A percentile compares a stretch with the other conserved stretches of the same genome.
Evolutionary conservation across 495 filamentous ascomycete genomes (phyloP).

Genomic region (Neurospora sp.): DNA sequence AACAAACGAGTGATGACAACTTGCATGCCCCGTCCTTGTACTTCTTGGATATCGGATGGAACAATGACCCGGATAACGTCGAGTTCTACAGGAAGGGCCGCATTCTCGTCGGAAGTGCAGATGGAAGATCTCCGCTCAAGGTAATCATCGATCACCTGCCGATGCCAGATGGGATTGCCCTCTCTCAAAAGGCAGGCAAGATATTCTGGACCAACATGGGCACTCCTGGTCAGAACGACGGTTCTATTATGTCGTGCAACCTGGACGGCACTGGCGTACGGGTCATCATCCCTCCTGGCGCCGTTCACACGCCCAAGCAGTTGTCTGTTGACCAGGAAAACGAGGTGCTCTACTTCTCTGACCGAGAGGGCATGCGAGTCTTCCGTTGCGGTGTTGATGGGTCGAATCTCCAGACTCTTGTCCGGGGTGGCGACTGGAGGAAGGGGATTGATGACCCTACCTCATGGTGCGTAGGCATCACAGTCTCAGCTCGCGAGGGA

Average conservation of each 20-base stretch:
- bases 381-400: conserved; percentile 39
- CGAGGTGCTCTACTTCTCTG: conserved; percentile 38
- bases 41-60: conserved; percentile 15
- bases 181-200: conserved; percentile 15
- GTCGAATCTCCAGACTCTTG: conserved; percentile 29
- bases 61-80: conserved; percentile 5
- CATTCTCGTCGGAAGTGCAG: conserved; percentile 18
- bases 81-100: conserved; percentile 9
- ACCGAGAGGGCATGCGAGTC: conserved; percentile 44
- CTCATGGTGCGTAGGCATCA: conserved; percentile 45
- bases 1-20: conserved; percentile 10
- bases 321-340: conserved; percentile 23
- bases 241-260: conserved; percentile 33
- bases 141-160: conserved; percentile 8
- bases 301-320: conserved; percentile 46
- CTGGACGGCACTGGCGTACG: conserved; percentile 33
- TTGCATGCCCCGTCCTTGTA: conserved; percentile 13
- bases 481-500: conserved; percentile 24
- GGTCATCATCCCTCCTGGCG: conserved; percentile 22
- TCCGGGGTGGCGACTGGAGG: conserved; percentile 25
- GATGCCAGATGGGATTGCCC: conserved; percentile 38
- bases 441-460: conserved; percentile 20
- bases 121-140: conserved; percentile 13
- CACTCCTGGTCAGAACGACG: conserved; percentile 27
- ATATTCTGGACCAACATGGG: conserved; percentile 46